phyloP scores from a whole-genome alignment of 179 eudicot species.

The Carnegiea gigantea region DNA sequence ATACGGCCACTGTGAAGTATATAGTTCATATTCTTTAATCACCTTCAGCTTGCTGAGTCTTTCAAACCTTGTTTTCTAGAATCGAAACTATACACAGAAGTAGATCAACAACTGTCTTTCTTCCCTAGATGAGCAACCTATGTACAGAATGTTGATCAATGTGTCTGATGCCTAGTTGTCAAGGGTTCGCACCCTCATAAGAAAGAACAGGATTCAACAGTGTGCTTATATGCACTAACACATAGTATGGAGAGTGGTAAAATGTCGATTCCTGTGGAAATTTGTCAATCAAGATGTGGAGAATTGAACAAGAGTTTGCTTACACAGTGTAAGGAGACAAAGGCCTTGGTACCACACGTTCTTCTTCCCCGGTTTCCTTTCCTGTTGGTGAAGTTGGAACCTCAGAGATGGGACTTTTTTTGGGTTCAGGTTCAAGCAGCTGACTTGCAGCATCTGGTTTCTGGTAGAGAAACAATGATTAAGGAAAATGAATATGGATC shows the following conservation, averaged over 20 bases:
- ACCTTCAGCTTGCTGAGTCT: conserved; percentile 3
- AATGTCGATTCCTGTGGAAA: conserved; percentile 33
- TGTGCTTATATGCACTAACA: conserved; percentile 32
- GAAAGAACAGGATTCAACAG: background rate
- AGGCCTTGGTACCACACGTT: background rate
- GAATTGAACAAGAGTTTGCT: background rate
- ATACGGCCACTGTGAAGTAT: no score
- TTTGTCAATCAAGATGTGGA: conserved; percentile 8
- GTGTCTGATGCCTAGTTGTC: no score
- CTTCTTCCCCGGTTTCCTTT: conserved; percentile 37
- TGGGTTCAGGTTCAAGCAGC: conserved; percentile 26
- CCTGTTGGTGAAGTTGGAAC: conserved; percentile 34
- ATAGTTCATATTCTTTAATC: background rate
- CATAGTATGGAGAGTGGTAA: conserved; percentile 53
- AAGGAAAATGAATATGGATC: background rate
- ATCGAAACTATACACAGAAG: background rate
- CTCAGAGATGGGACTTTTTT: conserved; percentile 11
- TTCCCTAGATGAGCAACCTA: no score
- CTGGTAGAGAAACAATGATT: conserved; percentile 31
- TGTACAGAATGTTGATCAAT: no score
- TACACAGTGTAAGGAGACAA: no score
- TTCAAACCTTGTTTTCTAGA: background rate
- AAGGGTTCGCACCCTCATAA: background rate
- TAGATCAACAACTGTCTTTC: no score
- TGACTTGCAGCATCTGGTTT: conserved; percentile 34